Conservation (phyloP, 257 asterid genomes). For the Scutellaria barbata region DNA sequence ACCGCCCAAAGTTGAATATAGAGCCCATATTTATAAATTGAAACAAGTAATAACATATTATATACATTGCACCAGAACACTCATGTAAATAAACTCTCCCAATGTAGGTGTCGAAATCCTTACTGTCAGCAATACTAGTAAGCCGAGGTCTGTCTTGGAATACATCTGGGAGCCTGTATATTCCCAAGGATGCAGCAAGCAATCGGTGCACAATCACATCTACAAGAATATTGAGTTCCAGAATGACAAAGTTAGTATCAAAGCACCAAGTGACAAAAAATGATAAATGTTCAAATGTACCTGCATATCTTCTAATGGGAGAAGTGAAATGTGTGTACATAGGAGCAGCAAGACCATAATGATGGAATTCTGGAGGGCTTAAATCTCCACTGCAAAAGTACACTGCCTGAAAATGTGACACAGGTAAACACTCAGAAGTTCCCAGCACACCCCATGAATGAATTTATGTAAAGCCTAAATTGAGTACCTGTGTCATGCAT, state of each 20-base stretch:
- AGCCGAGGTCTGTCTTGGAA: conserved; percentile 82
- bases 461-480: conserved; percentile 5
- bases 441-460: conserved; percentile 24
- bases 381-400: conserved; percentile 98
- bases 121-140: conserved; percentile 84
- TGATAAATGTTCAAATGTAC: conserved; percentile 42
- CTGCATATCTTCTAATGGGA: conserved; percentile 98
- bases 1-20: conserved; percentile 3
- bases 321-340: conserved; percentile 98
- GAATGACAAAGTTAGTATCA: conserved; percentile 24
- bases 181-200: conserved; percentile 97
- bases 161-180: conserved; percentile 75
- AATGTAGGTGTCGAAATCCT: conserved; percentile 39
- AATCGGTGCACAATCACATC: conserved; percentile 94
- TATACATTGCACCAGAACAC: conserved; percentile 22
- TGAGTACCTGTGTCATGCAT: conserved; percentile 97
- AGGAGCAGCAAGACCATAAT: conserved; percentile 96
- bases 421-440: conserved; percentile 27
- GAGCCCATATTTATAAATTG: conserved; percentile 18
- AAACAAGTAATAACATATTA: conserved; percentile 11
- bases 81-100: background rate
- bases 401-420: conserved; percentile 69
- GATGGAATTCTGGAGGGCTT: conserved; percentile 84
- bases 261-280: conserved; percentile 33
- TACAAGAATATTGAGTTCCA: conserved; percentile 44